A percentile compares a stretch with the other conserved stretches of the same genome.
phyloP scores from a whole-genome alignment of 345 rosid genomes.

The Noccaea bulbosa region DNA sequence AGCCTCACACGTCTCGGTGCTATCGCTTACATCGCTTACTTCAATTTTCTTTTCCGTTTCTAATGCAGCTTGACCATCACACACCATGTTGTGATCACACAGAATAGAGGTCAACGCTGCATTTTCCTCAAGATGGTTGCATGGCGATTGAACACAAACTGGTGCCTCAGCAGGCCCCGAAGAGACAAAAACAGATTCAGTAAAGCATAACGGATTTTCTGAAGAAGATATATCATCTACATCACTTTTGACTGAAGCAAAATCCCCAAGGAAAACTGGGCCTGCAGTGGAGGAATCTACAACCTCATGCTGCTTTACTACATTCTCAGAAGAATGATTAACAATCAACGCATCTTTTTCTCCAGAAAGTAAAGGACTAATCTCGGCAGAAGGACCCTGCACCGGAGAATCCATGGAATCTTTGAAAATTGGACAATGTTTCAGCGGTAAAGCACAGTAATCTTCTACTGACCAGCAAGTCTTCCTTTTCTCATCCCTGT shows the following conservation, averaged over 20 bases:
- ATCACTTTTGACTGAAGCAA: slow-evolving; percentile 37
- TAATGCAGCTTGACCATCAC: slow-evolving; percentile 42
- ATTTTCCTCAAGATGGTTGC: slow-evolving; percentile 38
- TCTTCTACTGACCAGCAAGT: slow-evolving; percentile 26
- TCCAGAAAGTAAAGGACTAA: slow-evolving; percentile 14
- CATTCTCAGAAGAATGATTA: slow-evolving; percentile 36
- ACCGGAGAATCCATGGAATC: slow-evolving; percentile 30
- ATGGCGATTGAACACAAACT: slow-evolving; percentile 39
- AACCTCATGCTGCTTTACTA: slow-evolving; percentile 41
- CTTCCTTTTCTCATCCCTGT: slow-evolving; percentile 34
- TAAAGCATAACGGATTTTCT: slow-evolving; percentile 15
- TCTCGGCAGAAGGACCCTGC: slow-evolving; percentile 29
- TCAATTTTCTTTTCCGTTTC: slow-evolving; percentile 37
- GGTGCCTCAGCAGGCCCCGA: slow-evolving; percentile 32
- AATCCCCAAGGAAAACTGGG: slow-evolving; percentile 31
- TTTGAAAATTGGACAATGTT: slow-evolving; percentile 10
- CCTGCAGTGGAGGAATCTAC: slow-evolving; percentile 30
- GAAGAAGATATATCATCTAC: slow-evolving; percentile 39
- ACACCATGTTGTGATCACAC: slow-evolving; percentile 38
- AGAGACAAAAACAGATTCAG: slow-evolving; percentile 8
- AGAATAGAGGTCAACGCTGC: slow-evolving; percentile 19
- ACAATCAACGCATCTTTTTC: slow-evolving; percentile 32
- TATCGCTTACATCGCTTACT: slow-evolving; percentile 18
- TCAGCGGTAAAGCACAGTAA: too few species aligned
- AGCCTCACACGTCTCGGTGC: slow-evolving; percentile 34